Evolutionary conservation across 192 early-diverging fungal species (phyloP).

Genomic region (Coemansia sp.): DNA sequence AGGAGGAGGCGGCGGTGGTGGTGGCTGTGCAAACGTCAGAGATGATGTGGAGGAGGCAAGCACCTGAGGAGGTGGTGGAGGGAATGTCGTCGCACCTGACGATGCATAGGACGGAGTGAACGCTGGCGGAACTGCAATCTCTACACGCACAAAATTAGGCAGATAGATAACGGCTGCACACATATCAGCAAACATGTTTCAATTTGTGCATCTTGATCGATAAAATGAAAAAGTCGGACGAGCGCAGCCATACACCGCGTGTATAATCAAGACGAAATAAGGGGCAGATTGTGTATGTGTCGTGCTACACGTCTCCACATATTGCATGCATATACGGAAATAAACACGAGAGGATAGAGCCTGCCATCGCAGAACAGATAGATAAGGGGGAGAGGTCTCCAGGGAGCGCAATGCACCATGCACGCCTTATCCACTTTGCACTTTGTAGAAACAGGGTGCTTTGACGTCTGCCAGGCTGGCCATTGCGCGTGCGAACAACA

Average conservation of each 20-base stretch:
- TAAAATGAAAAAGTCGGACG: not conserved
- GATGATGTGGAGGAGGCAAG: slow-evolving; percentile 7
- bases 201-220: slow-evolving; percentile 1
- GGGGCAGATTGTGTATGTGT: not conserved
- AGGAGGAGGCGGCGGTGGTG: slow-evolving; percentile 9
- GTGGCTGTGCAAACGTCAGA: slow-evolving; percentile 23
- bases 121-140: slow-evolving; percentile 26
- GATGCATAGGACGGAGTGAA: slow-evolving; percentile 30
- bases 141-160: slow-evolving; percentile 10
- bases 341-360: not conserved
- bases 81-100: slow-evolving; percentile 3
- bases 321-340: not conserved
- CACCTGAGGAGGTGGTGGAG: not conserved
- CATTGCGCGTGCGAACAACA: not conserved
- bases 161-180: not conserved
- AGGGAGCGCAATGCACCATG: not conserved
- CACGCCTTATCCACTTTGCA: not conserved
- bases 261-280: not conserved
- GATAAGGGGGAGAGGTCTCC: not conserved
- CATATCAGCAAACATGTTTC: not conserved
- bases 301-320: not conserved
- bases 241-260: not conserved
- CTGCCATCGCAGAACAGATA: not conserved
- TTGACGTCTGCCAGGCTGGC: not conserved
- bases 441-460: not conserved